phyloP scores from a whole-genome alignment of 257 asterid genomes.

The Mitragyna speciosa region DNA sequence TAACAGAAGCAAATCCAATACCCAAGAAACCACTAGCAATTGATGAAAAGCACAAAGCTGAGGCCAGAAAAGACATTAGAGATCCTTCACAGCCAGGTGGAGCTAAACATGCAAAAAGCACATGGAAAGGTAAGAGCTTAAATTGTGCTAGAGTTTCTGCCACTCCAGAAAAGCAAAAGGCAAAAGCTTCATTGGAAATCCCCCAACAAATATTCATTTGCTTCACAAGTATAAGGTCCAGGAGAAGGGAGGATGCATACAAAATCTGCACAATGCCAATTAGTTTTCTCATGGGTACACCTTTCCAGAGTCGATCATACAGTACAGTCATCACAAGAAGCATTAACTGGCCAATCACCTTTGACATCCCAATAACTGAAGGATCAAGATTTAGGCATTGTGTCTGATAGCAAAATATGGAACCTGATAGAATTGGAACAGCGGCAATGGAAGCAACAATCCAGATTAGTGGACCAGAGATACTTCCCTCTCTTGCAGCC shows the following conservation, averaged over 20 bases:
- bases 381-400: constrained; percentile 70
- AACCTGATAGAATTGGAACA: constrained; percentile 72
- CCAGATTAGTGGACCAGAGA: constrained; percentile 66
- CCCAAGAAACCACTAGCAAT: constrained; percentile 68
- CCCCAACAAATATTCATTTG: constrained; percentile 60
- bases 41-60: constrained; percentile 68
- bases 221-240: constrained; percentile 66
- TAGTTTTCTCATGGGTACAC: constrained; percentile 55
- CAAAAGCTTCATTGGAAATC: constrained; percentile 68
- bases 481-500: constrained; percentile 49
- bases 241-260: constrained; percentile 68
- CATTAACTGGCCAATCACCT: constrained; percentile 75
- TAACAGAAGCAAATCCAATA: constrained; percentile 60
- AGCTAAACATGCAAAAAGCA: constrained; percentile 72
- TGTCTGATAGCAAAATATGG: constrained; percentile 83
- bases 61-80: constrained; percentile 69
- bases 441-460: constrained; percentile 51
- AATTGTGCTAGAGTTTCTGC: constrained; percentile 80
- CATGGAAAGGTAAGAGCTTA: constrained; percentile 73
- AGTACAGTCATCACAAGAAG: constrained; percentile 58
- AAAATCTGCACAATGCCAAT: constrained; percentile 43
- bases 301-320: constrained; percentile 57
- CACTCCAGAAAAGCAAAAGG: constrained; percentile 73
- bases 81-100: constrained; percentile 85
- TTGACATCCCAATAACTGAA: constrained; percentile 72